Evolutionary conservation across 2,329 filamentous ascomycete species (phyloP).

Genomic region (Neocucurbitaria cava): DNA sequence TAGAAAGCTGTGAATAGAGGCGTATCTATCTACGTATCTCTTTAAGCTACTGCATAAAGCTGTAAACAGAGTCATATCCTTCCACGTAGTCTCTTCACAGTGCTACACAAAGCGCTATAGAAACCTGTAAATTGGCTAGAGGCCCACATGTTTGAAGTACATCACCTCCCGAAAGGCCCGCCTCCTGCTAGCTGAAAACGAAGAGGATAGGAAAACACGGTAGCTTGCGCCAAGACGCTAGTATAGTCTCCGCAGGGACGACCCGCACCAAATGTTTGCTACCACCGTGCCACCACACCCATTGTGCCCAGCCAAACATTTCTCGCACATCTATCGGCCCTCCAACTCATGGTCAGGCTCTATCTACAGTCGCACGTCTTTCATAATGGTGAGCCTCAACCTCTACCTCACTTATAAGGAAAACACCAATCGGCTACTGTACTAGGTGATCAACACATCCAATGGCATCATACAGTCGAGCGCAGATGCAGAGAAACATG

Average conservation of each 20-base stretch:
- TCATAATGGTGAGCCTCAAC: constrained; percentile 16
- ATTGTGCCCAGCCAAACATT: neutral
- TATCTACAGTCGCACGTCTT: neutral
- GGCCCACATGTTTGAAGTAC: no score
- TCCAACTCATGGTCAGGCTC: neutral
- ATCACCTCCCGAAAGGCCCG: no score
- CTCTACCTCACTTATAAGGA: constrained; percentile 24
- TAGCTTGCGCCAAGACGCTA: neutral
- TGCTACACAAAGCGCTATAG: no score
- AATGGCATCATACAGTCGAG: constrained; percentile 22
- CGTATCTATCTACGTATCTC: no score
- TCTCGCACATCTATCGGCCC: neutral
- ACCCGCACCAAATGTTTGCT: neutral
- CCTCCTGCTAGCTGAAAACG: no score
- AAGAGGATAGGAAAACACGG: neutral
- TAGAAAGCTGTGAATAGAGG: no score
- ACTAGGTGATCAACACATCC: constrained; percentile 27
- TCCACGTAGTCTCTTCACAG: no score
- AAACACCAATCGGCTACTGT: constrained; percentile 19
- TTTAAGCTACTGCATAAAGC: no score
- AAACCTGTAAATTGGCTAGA: no score
- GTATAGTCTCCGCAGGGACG: neutral
- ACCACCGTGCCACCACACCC: neutral
- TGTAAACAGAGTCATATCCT: no score
- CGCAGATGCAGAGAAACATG: constrained; percentile 9